These are phyloP conservation scores for Musa acuminata DNA, from an alignment of 176 grass and related monocot species.

Conservation along the genomic window DNA sequence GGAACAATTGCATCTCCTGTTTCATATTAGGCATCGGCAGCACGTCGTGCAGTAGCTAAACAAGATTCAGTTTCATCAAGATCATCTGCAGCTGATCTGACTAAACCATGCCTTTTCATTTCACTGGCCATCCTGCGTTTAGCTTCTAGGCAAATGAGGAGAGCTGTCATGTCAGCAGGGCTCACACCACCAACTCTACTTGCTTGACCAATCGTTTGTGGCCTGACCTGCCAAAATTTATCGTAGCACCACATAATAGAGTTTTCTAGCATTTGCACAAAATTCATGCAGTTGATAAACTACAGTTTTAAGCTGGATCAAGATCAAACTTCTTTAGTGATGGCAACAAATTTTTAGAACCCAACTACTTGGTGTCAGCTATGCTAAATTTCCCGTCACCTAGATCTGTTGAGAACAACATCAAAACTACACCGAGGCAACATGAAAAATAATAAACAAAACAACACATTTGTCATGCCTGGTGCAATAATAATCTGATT, in stretches of 20 bases:
- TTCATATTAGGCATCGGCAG: slow-evolving; percentile 23
- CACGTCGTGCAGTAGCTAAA: slow-evolving; percentile 19
- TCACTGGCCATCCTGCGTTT: slow-evolving; percentile 50
- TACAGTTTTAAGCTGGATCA: not conserved
- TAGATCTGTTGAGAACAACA: not conserved
- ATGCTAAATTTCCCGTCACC: not conserved
- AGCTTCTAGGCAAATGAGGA: slow-evolving; percentile 75
- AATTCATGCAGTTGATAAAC: not conserved
- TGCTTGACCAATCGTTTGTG: slow-evolving; percentile 84
- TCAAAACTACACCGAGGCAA: too few species aligned
- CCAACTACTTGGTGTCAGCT: not conserved
- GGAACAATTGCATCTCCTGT: not conserved
- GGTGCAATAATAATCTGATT: too few species aligned
- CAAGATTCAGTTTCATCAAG: slow-evolving; percentile 28
- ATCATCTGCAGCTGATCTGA: slow-evolving; percentile 28
- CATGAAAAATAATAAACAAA: too few species aligned
- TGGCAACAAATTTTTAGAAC: not conserved
- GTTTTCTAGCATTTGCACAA: not conserved
- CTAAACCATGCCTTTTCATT: slow-evolving; percentile 39
- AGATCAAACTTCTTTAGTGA: not conserved
- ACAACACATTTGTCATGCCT: too few species aligned
- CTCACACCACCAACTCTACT: slow-evolving; percentile 79
- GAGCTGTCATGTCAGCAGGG: slow-evolving; percentile 86
- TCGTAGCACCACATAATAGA: not conserved
- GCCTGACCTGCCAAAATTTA: slow-evolving; percentile 40